Conservation (phyloP, 345 rosid species). For the Aquilaria yunnanensis region DNA sequence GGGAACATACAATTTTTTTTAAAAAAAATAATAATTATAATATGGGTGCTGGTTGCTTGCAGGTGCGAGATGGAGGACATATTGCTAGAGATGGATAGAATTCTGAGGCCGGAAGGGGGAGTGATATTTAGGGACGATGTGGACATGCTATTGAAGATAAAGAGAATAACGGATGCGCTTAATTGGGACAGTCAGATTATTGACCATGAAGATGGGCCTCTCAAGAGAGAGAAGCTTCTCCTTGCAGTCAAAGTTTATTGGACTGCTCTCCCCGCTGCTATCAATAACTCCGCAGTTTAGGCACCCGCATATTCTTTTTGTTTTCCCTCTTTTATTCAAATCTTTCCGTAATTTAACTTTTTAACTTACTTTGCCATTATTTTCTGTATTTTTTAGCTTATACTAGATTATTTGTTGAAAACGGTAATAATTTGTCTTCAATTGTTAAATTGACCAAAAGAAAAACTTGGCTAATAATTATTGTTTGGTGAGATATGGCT, state of each 20-base stretch:
- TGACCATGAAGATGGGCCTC: conserved; percentile 70
- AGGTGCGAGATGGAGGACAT: conserved; percentile 55
- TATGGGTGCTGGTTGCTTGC: background rate
- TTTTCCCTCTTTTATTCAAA: background rate
- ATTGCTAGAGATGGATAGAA: conserved; percentile 58
- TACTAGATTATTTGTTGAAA: too few relatives aligned
- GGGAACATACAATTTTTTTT: too few relatives aligned
- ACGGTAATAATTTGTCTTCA: too few relatives aligned
- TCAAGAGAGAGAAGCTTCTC: conserved; percentile 45
- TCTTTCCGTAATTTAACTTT: background rate
- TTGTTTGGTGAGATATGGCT: too few relatives aligned
- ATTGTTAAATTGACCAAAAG: too few relatives aligned
- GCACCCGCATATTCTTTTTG: background rate
- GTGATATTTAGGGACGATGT: conserved; percentile 54
- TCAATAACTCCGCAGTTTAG: too few relatives aligned
- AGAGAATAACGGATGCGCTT: conserved; percentile 40
- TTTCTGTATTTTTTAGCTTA: too few relatives aligned
- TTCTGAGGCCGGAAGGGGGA: conserved; percentile 62
- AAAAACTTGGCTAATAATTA: too few relatives aligned
- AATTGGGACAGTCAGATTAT: conserved; percentile 43
- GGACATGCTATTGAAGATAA: conserved; percentile 45
- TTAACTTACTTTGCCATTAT: too few relatives aligned
- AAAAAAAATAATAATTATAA: background rate
- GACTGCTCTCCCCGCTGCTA: conserved; percentile 30
- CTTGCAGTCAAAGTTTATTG: conserved; percentile 50